Conservation (phyloP, 2,329 filamentous ascomycete genomes). For the Claviceps spartinae region DNA sequence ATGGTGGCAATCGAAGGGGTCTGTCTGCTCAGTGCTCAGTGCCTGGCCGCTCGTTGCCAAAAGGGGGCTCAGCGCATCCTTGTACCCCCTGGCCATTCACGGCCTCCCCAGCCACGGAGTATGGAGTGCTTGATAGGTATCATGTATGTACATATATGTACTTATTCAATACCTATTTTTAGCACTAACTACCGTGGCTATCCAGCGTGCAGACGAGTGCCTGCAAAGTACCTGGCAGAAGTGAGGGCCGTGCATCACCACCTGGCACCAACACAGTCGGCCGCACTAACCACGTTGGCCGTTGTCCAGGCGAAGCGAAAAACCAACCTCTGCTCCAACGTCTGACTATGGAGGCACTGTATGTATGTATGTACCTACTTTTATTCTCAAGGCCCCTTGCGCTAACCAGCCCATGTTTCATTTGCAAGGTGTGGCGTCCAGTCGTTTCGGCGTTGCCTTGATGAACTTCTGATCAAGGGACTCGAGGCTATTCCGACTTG, state of each 20-base stretch:
- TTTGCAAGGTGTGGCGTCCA: slow-evolving; percentile 1
- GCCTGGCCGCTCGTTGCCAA: neutral
- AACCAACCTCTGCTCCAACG: too few relatives aligned
- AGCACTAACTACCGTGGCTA: too few relatives aligned
- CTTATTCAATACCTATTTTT: neutral
- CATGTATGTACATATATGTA: neutral
- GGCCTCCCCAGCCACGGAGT: neutral
- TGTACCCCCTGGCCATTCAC: neutral
- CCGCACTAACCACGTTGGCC: too few relatives aligned
- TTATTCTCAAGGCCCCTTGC: neutral
- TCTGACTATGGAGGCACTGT: too few relatives aligned
- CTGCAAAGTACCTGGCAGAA: too few relatives aligned
- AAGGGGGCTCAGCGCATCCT: neutral
- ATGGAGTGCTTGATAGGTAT: neutral
- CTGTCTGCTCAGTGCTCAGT: neutral
- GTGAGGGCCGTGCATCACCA: too few relatives aligned
- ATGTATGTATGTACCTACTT: too few relatives aligned
- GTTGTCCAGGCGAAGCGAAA: neutral
- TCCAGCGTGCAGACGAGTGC: too few relatives aligned
- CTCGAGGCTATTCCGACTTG: neutral
- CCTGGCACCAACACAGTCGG: too few relatives aligned
- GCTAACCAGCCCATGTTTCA: slow-evolving; percentile 4
- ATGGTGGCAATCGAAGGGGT: neutral
- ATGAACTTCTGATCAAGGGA: neutral
- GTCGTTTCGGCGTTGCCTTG: neutral